Percentiles rank a stretch among this genome's conserved stretches.
Conservation (phyloP, 73 alveolate genomes). For the Tetrahymena thermophila region DNA sequence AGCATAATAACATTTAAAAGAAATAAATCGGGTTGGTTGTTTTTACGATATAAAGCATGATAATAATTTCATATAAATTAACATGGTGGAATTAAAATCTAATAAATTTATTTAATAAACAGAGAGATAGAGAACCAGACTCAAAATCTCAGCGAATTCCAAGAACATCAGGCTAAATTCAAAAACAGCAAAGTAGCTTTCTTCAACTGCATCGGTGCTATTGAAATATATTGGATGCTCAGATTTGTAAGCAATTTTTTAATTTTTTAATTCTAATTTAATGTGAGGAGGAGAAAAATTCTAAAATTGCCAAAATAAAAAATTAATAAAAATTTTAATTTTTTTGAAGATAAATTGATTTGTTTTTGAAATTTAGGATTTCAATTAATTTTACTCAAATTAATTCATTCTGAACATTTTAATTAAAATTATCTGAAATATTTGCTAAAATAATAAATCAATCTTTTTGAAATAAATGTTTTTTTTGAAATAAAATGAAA, state of each 20-base stretch:
- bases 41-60: no score
- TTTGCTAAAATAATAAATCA: background rate
- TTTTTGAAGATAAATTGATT: background rate
- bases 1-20: background rate
- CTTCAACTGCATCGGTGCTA: background rate
- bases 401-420: no score
- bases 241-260: background rate
- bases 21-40: no score
- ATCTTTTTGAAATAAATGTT: no score
- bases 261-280: background rate
- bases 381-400: background rate
- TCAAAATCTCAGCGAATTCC: background rate
- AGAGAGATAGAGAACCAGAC: background rate
- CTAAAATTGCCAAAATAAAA: background rate
- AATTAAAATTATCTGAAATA: no score
- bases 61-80: no score
- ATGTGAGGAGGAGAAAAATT: background rate
- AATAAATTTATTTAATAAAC: background rate
- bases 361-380: background rate
- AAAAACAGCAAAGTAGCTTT: background rate
- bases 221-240: background rate
- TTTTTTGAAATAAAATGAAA: no score
- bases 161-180: background rate
- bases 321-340: no score
- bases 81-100: background rate